Base-by-base conservation (phyloP, 2,329 filamentous ascomycete species). In the Alternaria triticina region DNA sequence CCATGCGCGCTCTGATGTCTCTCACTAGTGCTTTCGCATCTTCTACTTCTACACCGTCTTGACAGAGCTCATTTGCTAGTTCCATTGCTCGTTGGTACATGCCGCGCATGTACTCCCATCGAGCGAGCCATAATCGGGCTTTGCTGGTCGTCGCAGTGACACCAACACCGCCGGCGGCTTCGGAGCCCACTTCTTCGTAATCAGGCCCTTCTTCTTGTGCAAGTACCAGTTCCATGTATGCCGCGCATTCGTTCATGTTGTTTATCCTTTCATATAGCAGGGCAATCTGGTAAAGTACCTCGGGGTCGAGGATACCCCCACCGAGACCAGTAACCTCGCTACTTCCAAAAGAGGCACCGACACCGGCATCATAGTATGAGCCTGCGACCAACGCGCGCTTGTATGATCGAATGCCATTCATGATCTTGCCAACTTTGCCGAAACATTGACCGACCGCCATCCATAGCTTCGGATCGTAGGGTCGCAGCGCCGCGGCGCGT, bases 391-490 rank as follows among this genome's bases (percentile, higher is more conserved):
- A 83, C 0, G 96, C 96, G 40, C 96, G 91, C 78, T 99, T 99
- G 72, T 97, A 89, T 0, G 96, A 93, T 74, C 97, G 96, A 79
- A 99, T 97, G 28, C 93, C 95, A 71, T 97, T 94, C n/a, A 90
- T 87, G 54, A 93, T 85, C 58, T 94, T 89, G 56, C 90, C 91
- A 86, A 97, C 96, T 77, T 94, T 95, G 65, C 95, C 91, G 67
- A 97, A 90, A 77, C 95, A 97, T 33, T 92, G 92, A 10, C 93
- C 96, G 6, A 99, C 94, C 0, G 96, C 96, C 83, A 96, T 91
- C 96, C 96, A 99, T 92, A 99, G 97, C 80, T 98, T 98, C 0
- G 94, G 93, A 72, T 99, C 96, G 86, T 95, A 97, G 0, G 95
- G 94, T n/a, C 94, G 89, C 2, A 99, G 84, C 0, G 94, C 93